phyloP scores from a whole-genome alignment of 176 grass and related monocot genomes.

The Aegilops umbellulata region DNA sequence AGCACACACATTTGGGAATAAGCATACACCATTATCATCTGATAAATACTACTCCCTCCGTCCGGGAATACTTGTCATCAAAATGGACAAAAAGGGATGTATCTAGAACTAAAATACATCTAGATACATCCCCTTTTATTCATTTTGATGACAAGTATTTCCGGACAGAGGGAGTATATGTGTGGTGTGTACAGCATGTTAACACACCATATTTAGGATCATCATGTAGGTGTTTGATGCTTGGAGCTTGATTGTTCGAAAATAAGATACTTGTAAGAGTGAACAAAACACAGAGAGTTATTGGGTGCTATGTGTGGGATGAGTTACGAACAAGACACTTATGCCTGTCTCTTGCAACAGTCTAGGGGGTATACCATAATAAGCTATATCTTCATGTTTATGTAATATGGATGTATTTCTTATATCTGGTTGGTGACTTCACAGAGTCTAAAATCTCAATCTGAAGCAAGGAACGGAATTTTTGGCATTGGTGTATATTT shows the following conservation, averaged over 20 bases:
- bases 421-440: slow-evolving; percentile 31
- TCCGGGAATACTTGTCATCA: too few relatives aligned
- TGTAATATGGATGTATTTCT: slow-evolving; percentile 3
- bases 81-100: too few relatives aligned
- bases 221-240: not conserved
- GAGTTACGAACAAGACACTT: slow-evolving; percentile 7
- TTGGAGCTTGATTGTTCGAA: not conserved
- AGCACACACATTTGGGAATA: not conserved
- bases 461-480: slow-evolving; percentile 42
- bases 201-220: not conserved
- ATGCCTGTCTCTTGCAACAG: not conserved
- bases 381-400: slow-evolving; percentile 3
- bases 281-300: slow-evolving; percentile 2
- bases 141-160: too few relatives aligned
- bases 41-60: not conserved
- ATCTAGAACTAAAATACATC: too few relatives aligned
- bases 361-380: slow-evolving; percentile 5
- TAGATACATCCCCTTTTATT: too few relatives aligned
- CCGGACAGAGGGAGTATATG: not conserved
- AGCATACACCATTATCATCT: not conserved
- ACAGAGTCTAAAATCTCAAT: slow-evolving; percentile 48
- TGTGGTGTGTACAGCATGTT: not conserved
- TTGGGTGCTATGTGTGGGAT: not conserved
- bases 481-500: slow-evolving; percentile 59
- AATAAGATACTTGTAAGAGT: slow-evolving; percentile 17